Evolutionary conservation across 2,329 filamentous ascomycete species (phyloP), one percentile per base, ranked within the genome.

Genomic region (Phyllosticta capitalensis): DNA sequence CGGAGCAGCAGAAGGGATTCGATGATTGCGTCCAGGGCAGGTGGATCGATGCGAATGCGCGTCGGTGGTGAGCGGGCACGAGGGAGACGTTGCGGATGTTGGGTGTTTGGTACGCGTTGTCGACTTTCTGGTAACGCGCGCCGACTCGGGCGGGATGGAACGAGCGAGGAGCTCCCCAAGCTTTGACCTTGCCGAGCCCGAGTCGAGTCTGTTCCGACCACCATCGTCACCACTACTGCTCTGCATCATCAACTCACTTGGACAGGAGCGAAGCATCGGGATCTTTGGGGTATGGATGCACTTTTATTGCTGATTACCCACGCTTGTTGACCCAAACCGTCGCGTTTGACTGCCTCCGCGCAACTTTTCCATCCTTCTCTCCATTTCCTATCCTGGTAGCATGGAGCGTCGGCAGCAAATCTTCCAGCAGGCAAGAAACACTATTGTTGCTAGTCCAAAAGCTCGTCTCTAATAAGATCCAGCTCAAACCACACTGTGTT

Each of bases 401-500:
- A 61, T 61, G 59, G 59, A 58, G 28, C 24, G 51, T 12, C 70
- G 73, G 58, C 73, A 73, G 58, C 68, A 71, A 14, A 62, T 68
- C 22, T 79, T 79, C 61, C 71, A 74, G 51, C 67, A 62, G 55
- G 74, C 72, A 57, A 56, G 67, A 7, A 1, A 45, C 3, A n/a
- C 1, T n/a, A 7, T n/a, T 62, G 17, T 14, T 51, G 52, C 57
- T 1, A n/a, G 1, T 5, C 7, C n/a, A 6, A 45, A n/a, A n/a
- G 0, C 14, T 28, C 22, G n/a, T 24, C n/a, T 30, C 20, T 72
- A 61, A 72, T 60, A 30, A 38, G 38, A 10, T 60, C 49, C 65
- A 83, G 79, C 75, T 87, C 59, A 84, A 84, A 64, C 76, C 78
- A 55, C 74, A 76, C 59, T 86, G 83, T 65, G 79, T 86, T 33